Percentiles rank a stretch among this genome's conserved stretches.
Evolutionary conservation across 2,329 filamentous ascomycete species (phyloP).

Genomic region (Talaromyces atroroseus): DNA sequence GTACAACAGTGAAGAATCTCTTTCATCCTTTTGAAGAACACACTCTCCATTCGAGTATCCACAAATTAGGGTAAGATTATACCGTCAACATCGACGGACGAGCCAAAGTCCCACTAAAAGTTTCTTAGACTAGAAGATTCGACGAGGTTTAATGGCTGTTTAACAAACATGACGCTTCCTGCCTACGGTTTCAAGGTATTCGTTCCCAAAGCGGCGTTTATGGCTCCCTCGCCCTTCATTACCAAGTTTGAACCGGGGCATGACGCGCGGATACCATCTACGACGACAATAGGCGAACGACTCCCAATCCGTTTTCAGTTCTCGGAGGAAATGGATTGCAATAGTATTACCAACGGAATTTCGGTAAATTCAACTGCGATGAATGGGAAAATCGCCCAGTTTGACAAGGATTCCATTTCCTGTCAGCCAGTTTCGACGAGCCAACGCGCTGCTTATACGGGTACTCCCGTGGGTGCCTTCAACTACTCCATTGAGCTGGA

Average conservation of each 20-base stretch:
- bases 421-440: constrained; percentile 36
- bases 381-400: constrained; percentile 33
- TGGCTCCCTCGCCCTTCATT: constrained; percentile 47
- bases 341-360: constrained; percentile 42
- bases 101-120: background rate
- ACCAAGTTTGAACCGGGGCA: constrained; percentile 55
- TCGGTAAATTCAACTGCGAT: constrained; percentile 46
- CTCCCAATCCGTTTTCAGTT: constrained; percentile 50
- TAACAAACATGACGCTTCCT: constrained; percentile 44
- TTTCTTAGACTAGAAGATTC: constrained; percentile 34
- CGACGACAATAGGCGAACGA: constrained; percentile 30
- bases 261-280: constrained; percentile 48
- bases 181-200: constrained; percentile 53
- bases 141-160: constrained; percentile 46
- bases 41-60: constrained; percentile 39
- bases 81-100: background rate
- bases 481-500: constrained; percentile 44
- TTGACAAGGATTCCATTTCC: constrained; percentile 38
- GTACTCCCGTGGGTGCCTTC: constrained; percentile 47
- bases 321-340: constrained; percentile 53
- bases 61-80: constrained; percentile 30
- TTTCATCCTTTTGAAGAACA: constrained; percentile 54
- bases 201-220: constrained; percentile 46
- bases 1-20: constrained; percentile 51
- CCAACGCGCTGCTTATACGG: constrained; percentile 31